Base-by-base conservation (phyloP, 139 green algal genomes). In the Bryopsis sp. region DNA sequence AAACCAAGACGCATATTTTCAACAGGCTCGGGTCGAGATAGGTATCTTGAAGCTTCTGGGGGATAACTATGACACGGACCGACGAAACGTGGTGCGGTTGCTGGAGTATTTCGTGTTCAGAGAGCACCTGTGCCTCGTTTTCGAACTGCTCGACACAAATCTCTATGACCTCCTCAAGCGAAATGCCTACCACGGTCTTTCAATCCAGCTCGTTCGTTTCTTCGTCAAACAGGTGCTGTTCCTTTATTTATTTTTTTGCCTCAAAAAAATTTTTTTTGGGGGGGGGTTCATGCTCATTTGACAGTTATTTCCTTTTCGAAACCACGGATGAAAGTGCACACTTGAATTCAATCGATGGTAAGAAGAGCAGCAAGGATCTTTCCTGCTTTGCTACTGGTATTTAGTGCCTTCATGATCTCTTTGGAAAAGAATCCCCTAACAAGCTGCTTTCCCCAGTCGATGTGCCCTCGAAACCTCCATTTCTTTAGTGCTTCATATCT, bases 81-180 rank as follows among this genome's bases (percentile, higher is more conserved):
- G 77, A 46, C 81, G 88, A 72, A 85, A 96, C 85, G 92, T 99
- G 67, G 94, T 99, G 46, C 85, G 91, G 3, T 83, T 99, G 78
- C 78, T 86, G 31, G 91, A 97, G 81, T 91, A 85, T 54, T 99
- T 98, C 77, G 74, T 95, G 31, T 85, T 87, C 80, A 72, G 81
- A 34, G 83, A 86, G 22, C 95, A 99, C 82, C 84, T 99, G 39
- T 99, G 95, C 81, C 78, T 99, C 5, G 89, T 92, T 28, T 99
- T 99, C 78, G 95, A 99, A 83, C 82, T 95, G 62, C 87, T 99
- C 58, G 84, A 79, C 62, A 76, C 95, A 70, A 98, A 98, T 79
- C 82, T 99, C 54, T 99, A 96, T 78, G 94, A 99, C 79, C 83
- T 99, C 39, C 87, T 99, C 33, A 87, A 90, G 68, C 79, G 90